Percentiles rank a stretch among this genome's conserved stretches.
phyloP scores from a whole-genome alignment of 345 rosid species.

The Dipteronia dyeriana region DNA sequence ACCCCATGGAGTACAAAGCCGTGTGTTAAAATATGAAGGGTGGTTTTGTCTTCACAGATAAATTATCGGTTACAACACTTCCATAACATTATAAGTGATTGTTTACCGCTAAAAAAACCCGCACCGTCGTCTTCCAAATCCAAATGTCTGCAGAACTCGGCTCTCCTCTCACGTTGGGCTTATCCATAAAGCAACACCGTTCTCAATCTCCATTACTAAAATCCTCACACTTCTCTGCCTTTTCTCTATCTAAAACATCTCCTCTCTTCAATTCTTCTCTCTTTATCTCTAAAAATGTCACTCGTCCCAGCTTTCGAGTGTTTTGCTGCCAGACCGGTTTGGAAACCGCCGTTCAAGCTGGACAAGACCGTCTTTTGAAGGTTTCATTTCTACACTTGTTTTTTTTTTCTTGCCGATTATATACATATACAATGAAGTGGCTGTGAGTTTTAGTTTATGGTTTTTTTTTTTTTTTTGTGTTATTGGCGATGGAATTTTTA shows the following conservation, averaged over 20 bases:
- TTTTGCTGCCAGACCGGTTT: slow-evolving; percentile 41
- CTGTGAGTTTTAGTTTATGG: too few relatives aligned
- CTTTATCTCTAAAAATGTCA: neutral
- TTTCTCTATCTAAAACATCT: slow-evolving; percentile 20
- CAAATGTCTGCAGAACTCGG: slow-evolving; percentile 38
- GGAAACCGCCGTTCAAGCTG: slow-evolving; percentile 42
- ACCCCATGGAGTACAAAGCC: too few relatives aligned
- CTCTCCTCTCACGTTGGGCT: slow-evolving; percentile 45
- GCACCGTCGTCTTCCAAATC: slow-evolving; percentile 15
- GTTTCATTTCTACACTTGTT: slow-evolving; percentile 14
- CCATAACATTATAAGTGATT: slow-evolving; percentile 3
- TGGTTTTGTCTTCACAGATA: neutral
- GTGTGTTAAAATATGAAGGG: neutral
- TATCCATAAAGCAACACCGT: slow-evolving; percentile 30
- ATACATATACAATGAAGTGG: neutral
- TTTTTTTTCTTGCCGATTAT: too few relatives aligned
- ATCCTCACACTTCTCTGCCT: slow-evolving; percentile 21
- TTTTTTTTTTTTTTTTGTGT: too few relatives aligned
- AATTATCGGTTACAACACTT: too few relatives aligned
- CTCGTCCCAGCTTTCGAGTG: slow-evolving; percentile 21
- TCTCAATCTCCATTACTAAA: slow-evolving; percentile 21
- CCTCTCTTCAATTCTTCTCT: neutral
- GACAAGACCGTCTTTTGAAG: slow-evolving; percentile 82
- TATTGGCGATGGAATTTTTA: too few relatives aligned
- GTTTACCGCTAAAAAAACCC: neutral